Evolutionary conservation across 305 asterid genomes (phyloP), one percentile per base, ranked within the genome.

Genomic region (Solanum aculeatissimum): DNA sequence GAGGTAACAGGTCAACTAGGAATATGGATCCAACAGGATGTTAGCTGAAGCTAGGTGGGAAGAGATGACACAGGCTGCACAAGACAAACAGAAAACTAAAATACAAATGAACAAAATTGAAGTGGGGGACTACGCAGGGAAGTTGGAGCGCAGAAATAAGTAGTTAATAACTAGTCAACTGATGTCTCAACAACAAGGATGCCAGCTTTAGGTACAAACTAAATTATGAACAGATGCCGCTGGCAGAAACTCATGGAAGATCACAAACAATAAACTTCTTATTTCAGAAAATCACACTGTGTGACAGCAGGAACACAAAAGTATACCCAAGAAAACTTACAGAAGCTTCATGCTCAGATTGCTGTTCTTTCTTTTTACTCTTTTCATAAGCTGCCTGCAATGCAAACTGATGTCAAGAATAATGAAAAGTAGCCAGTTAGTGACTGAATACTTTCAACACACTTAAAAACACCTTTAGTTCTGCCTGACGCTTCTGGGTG

Each of bases 401-500:
- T 49, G 19, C 45, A 66, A 83, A 32, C 47, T 66, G 10, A 63
- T 27, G 25, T 49, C 85, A 83, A 53, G 66, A 51, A 12, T 55
- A 45, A 54, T 12, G 43, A 40, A 29, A 75, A 71, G 21, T 49
- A 71, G 21, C 14, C 58, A 19, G 68, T 40, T 42, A 55, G 29
- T 53, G 55, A 71, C 49, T 25, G 19, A 54, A 83, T 71, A 75
- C 51, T 35, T 71, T 6, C 47, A 83, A 32, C 14, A 57, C 82
- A 83, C 47, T 55, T 9, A 16, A 19, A 84, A 84, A 53, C 58
- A 89, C 91, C 91, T 87, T 77, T 81, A 85, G 54, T 69, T 89
- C 89, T 58, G 91, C 92, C 65, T 43, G 88, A 78, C 35, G 87
- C 84, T 65, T 83, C 86, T 85, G 88, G 81, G 83, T 91, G 87